Evolutionary conservation across 768 basidiomycete genomes (phyloP).

Genomic region (Phylloporus sp.): DNA sequence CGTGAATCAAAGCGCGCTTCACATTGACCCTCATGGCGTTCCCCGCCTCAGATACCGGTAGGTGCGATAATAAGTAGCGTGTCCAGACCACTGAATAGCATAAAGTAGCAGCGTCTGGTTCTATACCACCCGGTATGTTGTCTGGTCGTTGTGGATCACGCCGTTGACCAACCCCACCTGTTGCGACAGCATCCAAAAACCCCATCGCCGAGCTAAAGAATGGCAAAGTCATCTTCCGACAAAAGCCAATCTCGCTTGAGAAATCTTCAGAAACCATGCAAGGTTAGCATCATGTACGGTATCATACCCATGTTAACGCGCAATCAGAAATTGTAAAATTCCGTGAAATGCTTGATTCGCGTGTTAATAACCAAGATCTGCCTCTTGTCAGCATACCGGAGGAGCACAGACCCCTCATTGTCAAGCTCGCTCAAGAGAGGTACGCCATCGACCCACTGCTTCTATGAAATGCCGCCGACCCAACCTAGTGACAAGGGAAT

Average conservation of each 20-base stretch:
- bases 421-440: conserved; percentile 86
- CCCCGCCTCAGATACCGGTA: conserved; percentile 13
- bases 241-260: conserved; percentile 70
- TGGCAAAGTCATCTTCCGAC: conserved; percentile 71
- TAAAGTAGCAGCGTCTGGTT: conserved; percentile 11
- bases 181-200: conserved; percentile 37
- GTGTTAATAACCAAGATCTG: conserved; percentile 42
- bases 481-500: conserved; percentile 67
- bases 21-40: conserved; percentile 19
- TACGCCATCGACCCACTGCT: conserved; percentile 27
- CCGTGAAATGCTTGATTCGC: conserved; percentile 63
- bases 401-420: conserved; percentile 70
- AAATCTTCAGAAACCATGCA: conserved; percentile 80
- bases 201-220: conserved; percentile 65
- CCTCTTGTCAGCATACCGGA: conserved; percentile 62
- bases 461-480: conserved; percentile 8
- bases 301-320: conserved; percentile 1
- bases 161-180: not conserved
- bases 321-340: conserved; percentile 69
- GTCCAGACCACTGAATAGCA: conserved; percentile 1
- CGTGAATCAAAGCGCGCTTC: conserved; percentile 10
- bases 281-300: conserved; percentile 42
- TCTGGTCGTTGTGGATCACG: not conserved
- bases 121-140: conserved; percentile 16
- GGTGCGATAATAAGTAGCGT: conserved; percentile 7